These are phyloP conservation scores for Carex cristatella DNA, from an alignment of 176 grass and related monocot species.

Conservation along the genomic window DNA sequence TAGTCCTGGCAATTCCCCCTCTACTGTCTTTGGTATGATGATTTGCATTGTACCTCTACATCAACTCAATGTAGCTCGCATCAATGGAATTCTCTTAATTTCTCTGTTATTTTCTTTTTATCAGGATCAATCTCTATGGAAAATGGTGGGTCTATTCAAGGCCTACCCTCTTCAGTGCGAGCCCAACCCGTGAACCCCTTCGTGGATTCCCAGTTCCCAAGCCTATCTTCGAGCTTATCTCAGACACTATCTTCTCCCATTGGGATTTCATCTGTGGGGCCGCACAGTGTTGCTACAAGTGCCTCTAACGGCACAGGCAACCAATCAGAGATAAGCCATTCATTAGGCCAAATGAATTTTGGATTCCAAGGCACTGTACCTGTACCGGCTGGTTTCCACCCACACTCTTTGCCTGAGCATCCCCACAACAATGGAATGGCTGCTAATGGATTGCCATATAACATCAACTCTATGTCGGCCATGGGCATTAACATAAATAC, in stretches of 20 bases:
- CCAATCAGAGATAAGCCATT: constrained; percentile 49
- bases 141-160: constrained; percentile 58
- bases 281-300: constrained; percentile 30
- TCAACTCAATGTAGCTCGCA: not conserved
- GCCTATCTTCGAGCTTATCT: constrained; percentile 57
- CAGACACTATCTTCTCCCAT: constrained; percentile 67
- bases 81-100: not conserved
- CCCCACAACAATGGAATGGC: constrained; percentile 41
- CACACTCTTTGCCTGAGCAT: constrained; percentile 67
- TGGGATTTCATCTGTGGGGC: constrained; percentile 40
- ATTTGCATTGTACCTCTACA: not conserved
- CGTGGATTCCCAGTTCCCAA: constrained; percentile 48
- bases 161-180: constrained; percentile 42
- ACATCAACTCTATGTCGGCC: constrained; percentile 41
- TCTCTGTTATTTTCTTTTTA: not conserved
- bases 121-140: constrained; percentile 41
- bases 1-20: constrained; percentile 55
- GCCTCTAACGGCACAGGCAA: constrained; percentile 4
- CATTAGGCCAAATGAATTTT: constrained; percentile 54
- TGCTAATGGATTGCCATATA: constrained; percentile 46
- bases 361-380: constrained; percentile 40
- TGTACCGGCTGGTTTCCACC: constrained; percentile 44
- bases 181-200: constrained; percentile 45
- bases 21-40: constrained; percentile 51
- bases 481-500: constrained; percentile 41